Percentiles rank a stretch among this genome's conserved stretches.
Conservation (phyloP, 1,284 basidiomycete genomes). For the Irpex sp. region DNA sequence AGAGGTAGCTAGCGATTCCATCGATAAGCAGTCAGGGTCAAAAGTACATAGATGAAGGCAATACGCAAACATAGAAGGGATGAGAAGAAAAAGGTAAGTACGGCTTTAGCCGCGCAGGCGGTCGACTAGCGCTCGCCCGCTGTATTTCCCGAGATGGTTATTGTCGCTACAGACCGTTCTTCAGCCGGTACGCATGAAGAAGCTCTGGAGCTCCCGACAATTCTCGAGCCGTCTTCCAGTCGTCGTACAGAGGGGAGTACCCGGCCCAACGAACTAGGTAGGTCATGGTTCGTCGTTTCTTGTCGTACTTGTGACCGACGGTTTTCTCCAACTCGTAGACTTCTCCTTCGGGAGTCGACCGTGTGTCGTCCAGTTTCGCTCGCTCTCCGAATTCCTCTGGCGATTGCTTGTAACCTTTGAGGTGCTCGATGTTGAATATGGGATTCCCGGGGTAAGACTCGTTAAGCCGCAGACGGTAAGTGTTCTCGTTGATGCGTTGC, state of each 20-base stretch:
- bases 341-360: conserved; percentile 6
- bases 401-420: conserved; percentile 16
- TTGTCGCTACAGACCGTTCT: too few relatives aligned
- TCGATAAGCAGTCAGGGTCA: too few relatives aligned
- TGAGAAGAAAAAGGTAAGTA: too few relatives aligned
- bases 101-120: too few relatives aligned
- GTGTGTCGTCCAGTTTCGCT: too few relatives aligned
- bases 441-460: conserved; percentile 23
- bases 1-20: too few relatives aligned
- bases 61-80: too few relatives aligned
- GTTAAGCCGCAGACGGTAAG: conserved; percentile 24
- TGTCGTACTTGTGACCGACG: conserved; percentile 8
- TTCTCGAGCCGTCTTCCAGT: not conserved
- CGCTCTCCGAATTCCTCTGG: conserved; percentile 13
- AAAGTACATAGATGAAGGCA: too few relatives aligned
- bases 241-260: conserved; percentile 10
- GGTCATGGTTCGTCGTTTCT: not conserved
- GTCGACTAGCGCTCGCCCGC: too few relatives aligned
- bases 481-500: conserved; percentile 20
- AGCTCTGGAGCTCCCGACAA: too few relatives aligned
- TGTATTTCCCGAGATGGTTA: too few relatives aligned
- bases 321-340: conserved; percentile 19
- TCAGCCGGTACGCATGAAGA: too few relatives aligned
- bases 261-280: conserved; percentile 20
- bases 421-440: conserved; percentile 26